Percentiles rank a stretch among this genome's conserved stretches.
Conservation (phyloP, 2,329 filamentous ascomycete species). For the Phaeosphaeria sp. region DNA sequence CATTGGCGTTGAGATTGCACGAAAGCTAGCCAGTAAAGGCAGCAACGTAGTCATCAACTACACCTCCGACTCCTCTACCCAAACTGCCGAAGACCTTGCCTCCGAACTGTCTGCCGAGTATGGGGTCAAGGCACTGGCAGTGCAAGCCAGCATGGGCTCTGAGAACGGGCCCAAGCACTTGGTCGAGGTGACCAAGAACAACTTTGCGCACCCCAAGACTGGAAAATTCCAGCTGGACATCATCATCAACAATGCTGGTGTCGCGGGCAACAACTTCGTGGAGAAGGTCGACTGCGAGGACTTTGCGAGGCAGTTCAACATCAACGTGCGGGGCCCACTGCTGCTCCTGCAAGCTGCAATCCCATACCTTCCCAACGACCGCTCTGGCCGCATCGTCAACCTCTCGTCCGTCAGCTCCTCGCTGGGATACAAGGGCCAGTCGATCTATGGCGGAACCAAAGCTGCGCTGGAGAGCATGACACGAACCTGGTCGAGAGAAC, state of each 20-base stretch:
- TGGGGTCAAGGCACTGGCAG: conserved; percentile 64
- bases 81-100: conserved; percentile 62
- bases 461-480: conserved; percentile 74
- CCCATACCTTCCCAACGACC: conserved; percentile 73
- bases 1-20: conserved; percentile 72
- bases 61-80: conserved; percentile 67
- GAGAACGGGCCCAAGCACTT: conserved; percentile 67
- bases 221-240: conserved; percentile 76
- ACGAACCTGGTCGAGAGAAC: conserved; percentile 69
- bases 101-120: conserved; percentile 63
- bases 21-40: conserved; percentile 76
- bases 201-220: conserved; percentile 63
- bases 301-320: conserved; percentile 74
- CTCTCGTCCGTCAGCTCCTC: conserved; percentile 65
- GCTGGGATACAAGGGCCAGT: conserved; percentile 65
- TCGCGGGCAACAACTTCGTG: conserved; percentile 68
- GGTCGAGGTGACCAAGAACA: conserved; percentile 64
- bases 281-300: conserved; percentile 68
- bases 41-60: conserved; percentile 74
- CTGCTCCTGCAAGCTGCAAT: conserved; percentile 76
- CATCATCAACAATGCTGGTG: conserved; percentile 85
- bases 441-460: conserved; percentile 71
- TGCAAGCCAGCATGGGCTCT: conserved; percentile 76
- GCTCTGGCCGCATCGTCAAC: conserved; percentile 70
- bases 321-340: conserved; percentile 84